Base-by-base conservation (phyloP, 257 asterid genomes). In the Fraxinus anomala region DNA sequence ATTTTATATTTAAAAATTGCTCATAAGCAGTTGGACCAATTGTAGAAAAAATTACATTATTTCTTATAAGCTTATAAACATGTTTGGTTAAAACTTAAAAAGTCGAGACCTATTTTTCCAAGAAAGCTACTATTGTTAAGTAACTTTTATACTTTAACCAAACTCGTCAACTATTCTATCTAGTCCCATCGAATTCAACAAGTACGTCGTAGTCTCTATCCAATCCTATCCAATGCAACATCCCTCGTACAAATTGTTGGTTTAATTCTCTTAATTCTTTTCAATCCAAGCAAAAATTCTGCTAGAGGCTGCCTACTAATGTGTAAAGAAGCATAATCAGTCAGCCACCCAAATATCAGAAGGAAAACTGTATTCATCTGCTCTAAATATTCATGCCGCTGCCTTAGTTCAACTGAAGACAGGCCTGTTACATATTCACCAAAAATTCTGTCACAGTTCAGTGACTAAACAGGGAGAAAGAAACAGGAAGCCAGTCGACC, bases 371-470 rank as follows among this genome's bases (percentile, higher is more conserved):
- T n/a, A 63, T 26, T 63, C 36, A 26, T 63, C 69, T 23, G 36
- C 69, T 63, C 69, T 63, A 23, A 28, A 63, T 63, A 24, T 26
- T 24, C 69, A 63, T 24, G 69, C 69, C 10, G 17, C 69, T 23
- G 36, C 31, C 69, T 10, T 63, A 0, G 19, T 6, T 56, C 54
- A 54, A 19, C 65, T 19, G 23, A 6, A 54, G 65, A 17, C 26
- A 17, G 24, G 2, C 5, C 30, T 63, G 34, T 24, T 24, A 63
- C 69, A 63, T 68, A n/a, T 73, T 28, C 72, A 77, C 54, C 70
- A 77, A 75, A 80, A 31, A 9, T 0, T n/a, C 13, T 17, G 74
- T 40, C 68, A 69, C 49, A 34, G n/a, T 30, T 72, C 76, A 51
- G 72, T 66, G 30, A 19, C 76, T 47, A 47, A 47, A 39, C 30